Percentiles rank a stretch among this genome's conserved stretches.
Evolutionary conservation across 2,329 filamentous ascomycete species (phyloP).

Genomic region (Emmonsiellopsis sp.): DNA sequence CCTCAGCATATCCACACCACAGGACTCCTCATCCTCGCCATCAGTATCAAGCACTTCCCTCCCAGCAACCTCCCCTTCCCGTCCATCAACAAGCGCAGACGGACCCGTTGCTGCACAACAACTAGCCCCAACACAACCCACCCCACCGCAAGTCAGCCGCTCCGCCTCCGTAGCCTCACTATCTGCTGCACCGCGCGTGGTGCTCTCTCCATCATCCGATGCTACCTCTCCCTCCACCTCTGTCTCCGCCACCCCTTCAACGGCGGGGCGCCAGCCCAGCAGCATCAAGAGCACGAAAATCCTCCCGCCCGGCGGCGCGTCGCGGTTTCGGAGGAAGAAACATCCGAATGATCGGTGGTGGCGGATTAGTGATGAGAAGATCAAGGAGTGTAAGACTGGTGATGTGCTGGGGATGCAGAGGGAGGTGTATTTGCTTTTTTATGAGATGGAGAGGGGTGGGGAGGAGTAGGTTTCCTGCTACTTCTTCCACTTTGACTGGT

Average conservation of each 20-base stretch:
- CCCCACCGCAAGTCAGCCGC: conserved; percentile 6
- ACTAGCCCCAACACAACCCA: conserved; percentile 5
- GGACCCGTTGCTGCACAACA: not conserved
- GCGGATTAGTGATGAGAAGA: conserved; percentile 94
- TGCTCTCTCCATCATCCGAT: not conserved
- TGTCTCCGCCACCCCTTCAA: conserved; percentile 13
- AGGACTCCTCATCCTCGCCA: conserved; percentile 19
- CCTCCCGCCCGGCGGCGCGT: not conserved
- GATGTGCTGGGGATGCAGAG: conserved; percentile 90
- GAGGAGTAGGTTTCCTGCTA: not conserved
- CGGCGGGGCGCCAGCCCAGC: conserved; percentile 17
- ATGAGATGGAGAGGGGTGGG: conserved; percentile 61
- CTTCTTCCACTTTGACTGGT: not conserved
- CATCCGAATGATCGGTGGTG: conserved; percentile 74
- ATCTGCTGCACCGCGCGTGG: not conserved
- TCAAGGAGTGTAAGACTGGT: conserved; percentile 85
- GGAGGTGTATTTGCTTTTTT: conserved; percentile 94
- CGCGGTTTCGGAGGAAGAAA: conserved; percentile 38
- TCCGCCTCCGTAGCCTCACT: not conserved
- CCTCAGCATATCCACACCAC: conserved; percentile 22
- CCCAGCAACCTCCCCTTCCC: conserved; percentile 11
- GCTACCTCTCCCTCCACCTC: not conserved
- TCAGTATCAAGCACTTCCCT: conserved; percentile 24
- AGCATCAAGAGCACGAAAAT: conserved; percentile 15
- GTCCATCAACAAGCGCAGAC: conserved; percentile 5